A percentile compares a stretch with the other conserved stretches of the same genome.
Conservation (phyloP, 1,284 basidiomycete genomes). For the Trametes sp. region DNA sequence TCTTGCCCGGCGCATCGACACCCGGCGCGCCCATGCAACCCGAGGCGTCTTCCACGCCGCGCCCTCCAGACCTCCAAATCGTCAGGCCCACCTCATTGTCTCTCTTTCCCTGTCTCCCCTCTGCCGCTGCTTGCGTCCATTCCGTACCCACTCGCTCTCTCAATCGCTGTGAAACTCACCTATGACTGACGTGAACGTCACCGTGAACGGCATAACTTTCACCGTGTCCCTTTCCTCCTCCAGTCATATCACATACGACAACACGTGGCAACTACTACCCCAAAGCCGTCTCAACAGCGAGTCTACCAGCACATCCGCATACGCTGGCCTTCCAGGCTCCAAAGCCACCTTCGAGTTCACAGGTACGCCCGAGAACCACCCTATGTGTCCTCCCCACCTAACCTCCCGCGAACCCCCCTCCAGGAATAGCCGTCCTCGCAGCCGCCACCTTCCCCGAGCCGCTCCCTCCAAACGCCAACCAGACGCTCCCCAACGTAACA, state of each 20-base stretch:
- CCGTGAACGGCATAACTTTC: background rate
- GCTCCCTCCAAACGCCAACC: slow-evolving; percentile 2
- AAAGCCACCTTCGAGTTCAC: background rate
- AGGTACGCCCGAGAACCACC: background rate
- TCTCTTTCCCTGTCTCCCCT: no score
- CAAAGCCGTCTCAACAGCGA: background rate
- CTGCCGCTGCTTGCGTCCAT: no score
- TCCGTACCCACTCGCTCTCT: background rate
- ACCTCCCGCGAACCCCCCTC: background rate
- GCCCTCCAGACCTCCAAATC: no score
- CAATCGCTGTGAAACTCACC: background rate
- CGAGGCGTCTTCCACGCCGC: background rate
- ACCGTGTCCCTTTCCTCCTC: background rate
- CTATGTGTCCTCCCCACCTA: background rate
- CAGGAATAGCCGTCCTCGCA: background rate
- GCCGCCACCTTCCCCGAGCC: background rate
- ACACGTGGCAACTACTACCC: background rate
- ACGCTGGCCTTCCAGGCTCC: background rate
- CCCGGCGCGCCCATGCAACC: background rate
- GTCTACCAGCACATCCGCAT: background rate
- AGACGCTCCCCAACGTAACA: slow-evolving; percentile 6
- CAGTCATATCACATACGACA: background rate
- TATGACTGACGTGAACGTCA: background rate
- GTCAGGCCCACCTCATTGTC: background rate
- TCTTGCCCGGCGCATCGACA: background rate